Base-by-base conservation (phyloP, 257 asterid species). In the Solanum phureja region DNA sequence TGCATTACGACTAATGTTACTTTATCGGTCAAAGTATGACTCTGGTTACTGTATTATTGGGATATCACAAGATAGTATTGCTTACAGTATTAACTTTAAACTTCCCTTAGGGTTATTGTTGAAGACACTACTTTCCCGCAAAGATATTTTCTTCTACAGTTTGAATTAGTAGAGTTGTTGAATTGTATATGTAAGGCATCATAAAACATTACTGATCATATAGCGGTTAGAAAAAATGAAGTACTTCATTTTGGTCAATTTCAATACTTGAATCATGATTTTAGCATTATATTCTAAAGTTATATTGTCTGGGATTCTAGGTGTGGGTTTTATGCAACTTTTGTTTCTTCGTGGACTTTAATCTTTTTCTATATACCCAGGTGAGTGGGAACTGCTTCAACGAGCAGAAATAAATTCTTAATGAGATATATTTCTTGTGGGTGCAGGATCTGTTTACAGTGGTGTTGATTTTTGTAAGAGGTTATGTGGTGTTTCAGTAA, bases 381-480 rank as follows among this genome's bases (percentile, higher is more conserved):
- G 21, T 31, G 19, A 27, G 66, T 27, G 86, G 38, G 44, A 82
- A 82, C 29, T 2, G 19, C 69, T 49, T 49, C 44, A 29, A 82
- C 56, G 31, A 29, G 29, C 44, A 23, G 11, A 82, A 49, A 82
- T 49, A 49, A 81, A 16, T 46, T 82, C 31, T 29, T 49, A 81
- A 81, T 79, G 35, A 44, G 49, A 79, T 81, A 29, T 46, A 16
- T 86, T 86, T 86, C 64, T 72, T 18, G 69, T 42, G 71, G 79
- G 62, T 94, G 93, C 96, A 97, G 99, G 93, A 76, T 93, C 99
- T 34, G 98, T 97, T 38, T 97, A 97, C 96, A 93, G 97, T 38
- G 99, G 99, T 16, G 99, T 97, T 87, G 99, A 96, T 90, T 97
- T 97, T 90, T 96, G 99, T 89, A 96, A 96, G 93, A 94, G 99